These are phyloP conservation scores for Mycena olivaceomarginata DNA, from an alignment of 768 basidiomycete species.

Conservation along the genomic window DNA sequence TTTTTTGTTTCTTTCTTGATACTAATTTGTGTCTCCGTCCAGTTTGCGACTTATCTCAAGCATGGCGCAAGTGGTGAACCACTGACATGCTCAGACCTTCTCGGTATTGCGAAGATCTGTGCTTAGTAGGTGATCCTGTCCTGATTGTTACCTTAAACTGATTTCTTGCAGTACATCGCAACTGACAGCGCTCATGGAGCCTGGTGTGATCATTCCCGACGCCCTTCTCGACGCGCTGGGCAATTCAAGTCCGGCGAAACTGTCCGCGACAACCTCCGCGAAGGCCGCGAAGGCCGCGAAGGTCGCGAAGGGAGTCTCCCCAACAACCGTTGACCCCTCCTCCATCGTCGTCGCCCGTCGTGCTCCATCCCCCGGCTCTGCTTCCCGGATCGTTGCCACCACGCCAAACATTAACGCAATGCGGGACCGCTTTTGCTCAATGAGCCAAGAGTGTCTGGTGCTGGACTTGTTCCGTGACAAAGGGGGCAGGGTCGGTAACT, in stretches of 20 bases:
- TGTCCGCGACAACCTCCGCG: no score
- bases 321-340: no score
- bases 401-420: no score
- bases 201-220: not conserved
- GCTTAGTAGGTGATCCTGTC: not conserved
- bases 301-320: no score
- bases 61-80: not conserved
- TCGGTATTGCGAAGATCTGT: not conserved
- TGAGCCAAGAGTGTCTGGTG: no score
- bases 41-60: not conserved
- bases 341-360: no score
- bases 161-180: not conserved
- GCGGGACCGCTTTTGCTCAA: no score
- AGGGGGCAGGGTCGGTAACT: no score
- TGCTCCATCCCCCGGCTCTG: no score
- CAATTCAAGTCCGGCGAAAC: not conserved
- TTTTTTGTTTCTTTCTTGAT: not conserved
- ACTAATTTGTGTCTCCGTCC: not conserved
- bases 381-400: no score
- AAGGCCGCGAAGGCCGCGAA: not conserved
- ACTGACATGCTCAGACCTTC: not conserved
- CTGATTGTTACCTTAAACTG: not conserved
- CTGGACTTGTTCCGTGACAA: no score
- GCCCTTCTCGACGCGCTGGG: not conserved
- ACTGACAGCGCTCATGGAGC: not conserved